Base-by-base conservation (phyloP, 306 rosid species). In the Sphenostylis stenocarpa region DNA sequence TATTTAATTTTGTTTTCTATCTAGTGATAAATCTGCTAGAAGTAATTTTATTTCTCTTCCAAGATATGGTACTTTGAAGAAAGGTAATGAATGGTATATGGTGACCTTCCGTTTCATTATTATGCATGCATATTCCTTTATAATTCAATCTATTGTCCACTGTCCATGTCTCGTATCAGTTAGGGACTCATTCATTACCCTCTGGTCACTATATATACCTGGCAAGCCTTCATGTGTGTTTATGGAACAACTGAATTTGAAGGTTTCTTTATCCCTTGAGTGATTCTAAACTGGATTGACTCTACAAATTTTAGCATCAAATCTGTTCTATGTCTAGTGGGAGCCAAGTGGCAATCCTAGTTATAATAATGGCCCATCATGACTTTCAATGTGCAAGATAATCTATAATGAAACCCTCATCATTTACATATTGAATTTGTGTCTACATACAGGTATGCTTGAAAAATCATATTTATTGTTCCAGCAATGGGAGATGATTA, bases 401-500 rank as follows among this genome's bases (percentile, higher is more conserved):
- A 68, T 48, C 7, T 31, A 2, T 45, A 13, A 55, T 64, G 62
- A 29, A 14, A 48, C 36, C 43, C 10, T 33, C 14, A 1, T 33
- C 17, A 36, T 49, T 48, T 49, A 75, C 72, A 51, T 70, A 20
- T 39, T 77, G 41, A 19, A 28, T 71, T 65, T 60, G 47, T 45
- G 28, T 33, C 55, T 72, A 14, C 12, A 16, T 45, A 38, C 79
- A 81, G 83, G 68, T 31, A 43, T 76, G 41, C 45, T 5, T 48
- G 28, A 57, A 70, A 33, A 75, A 47, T 15, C 49, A 12, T 23
- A 17, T 57, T 71, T 72, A 41, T 23, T 56, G 77, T 67, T 75
- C 69, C 69, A 66, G 61, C 73, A 62, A 44, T 36, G 77, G 43
- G 65, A 70, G 70, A 60, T 68, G 64, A 60, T 17, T 65, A 48